A percentile compares a stretch with the other conserved stretches of the same genome.
Evolutionary conservation across 1,139 yeast species (phyloP).

Genomic region (Taphrina flavorubra): DNA sequence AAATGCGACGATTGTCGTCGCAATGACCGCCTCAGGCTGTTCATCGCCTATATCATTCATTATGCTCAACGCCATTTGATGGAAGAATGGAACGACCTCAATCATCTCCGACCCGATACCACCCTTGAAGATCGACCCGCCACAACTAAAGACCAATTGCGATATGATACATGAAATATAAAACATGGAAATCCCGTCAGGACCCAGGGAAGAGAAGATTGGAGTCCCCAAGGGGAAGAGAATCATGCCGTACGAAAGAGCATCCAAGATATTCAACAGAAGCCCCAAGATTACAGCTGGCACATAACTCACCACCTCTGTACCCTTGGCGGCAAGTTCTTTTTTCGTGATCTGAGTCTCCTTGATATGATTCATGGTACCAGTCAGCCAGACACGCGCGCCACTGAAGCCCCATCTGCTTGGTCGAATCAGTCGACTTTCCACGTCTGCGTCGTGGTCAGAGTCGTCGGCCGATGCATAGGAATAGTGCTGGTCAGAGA

Average conservation of each 20-base stretch:
- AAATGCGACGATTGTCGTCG: constrained; percentile 86
- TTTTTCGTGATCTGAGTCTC: constrained; percentile 21
- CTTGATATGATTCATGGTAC: constrained; percentile 4
- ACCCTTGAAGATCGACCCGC: constrained; percentile 85
- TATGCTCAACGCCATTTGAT: constrained; percentile 84
- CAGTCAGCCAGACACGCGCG: constrained; percentile 17
- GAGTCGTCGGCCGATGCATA: constrained; percentile 9
- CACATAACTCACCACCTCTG: constrained; percentile 51
- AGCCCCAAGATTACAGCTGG: constrained; percentile 88
- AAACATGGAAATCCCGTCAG: constrained; percentile 91
- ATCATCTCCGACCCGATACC: constrained; percentile 98
- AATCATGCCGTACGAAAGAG: constrained; percentile 95
- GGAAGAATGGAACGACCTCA: constrained; percentile 96
- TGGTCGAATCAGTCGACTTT: background rate
- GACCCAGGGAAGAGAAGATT: constrained; percentile 75
- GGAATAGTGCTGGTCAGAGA: background rate
- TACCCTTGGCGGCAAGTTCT: constrained; percentile 11
- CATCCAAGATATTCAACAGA: constrained; percentile 84
- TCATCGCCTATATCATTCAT: constrained; percentile 62
- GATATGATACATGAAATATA: constrained; percentile 87
- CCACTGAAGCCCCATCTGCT: background rate
- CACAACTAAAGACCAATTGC: constrained; percentile 83
- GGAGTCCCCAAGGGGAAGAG: constrained; percentile 89
- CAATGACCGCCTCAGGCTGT: constrained; percentile 66
- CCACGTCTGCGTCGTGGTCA: constrained; percentile 12